Percentiles rank a stretch among this genome's conserved stretches.
These are phyloP conservation scores for Serendipita sp. DNA, from an alignment of 768 basidiomycete genomes.

Conservation along the genomic window DNA sequence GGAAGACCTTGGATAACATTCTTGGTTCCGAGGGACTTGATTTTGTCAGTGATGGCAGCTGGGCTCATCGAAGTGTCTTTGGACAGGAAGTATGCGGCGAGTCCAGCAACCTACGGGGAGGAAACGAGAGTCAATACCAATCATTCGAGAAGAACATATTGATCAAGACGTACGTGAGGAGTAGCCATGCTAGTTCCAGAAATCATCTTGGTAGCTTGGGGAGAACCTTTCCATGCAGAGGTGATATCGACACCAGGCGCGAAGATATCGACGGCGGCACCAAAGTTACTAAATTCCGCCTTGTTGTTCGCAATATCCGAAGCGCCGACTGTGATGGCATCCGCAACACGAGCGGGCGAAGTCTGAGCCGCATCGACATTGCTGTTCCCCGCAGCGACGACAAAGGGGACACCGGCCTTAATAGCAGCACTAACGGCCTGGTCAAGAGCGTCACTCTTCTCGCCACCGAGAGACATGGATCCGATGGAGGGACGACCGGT, in stretches of 20 bases:
- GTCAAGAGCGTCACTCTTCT: conserved; percentile 8
- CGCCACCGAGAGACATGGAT: conserved; percentile 25
- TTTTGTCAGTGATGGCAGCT: conserved; percentile 16
- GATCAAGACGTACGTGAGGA: conserved; percentile 18
- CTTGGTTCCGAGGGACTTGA: conserved; percentile 20
- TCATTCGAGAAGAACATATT: too few species aligned
- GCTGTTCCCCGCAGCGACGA: conserved; percentile 13
- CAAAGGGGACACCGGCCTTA: conserved; percentile 9
- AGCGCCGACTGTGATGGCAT: conserved; percentile 13
- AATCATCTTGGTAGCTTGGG: not conserved
- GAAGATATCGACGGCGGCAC: conserved; percentile 14
- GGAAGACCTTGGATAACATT: conserved; percentile 18
- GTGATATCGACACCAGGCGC: conserved; percentile 25
- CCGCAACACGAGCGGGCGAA: conserved; percentile 11
- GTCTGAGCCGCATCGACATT: conserved; percentile 9
- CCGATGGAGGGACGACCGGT: conserved; percentile 21
- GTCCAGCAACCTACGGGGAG: conserved; percentile 19
- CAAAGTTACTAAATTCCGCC: conserved; percentile 12
- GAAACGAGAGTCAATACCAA: too few species aligned
- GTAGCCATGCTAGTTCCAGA: conserved; percentile 16
- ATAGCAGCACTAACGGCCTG: conserved; percentile 8
- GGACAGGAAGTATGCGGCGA: conserved; percentile 25
- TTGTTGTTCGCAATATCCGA: conserved; percentile 6
- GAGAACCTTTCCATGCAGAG: conserved; percentile 11
- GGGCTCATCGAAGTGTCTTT: conserved; percentile 21